Evolutionary conservation across 192 early-diverging fungal genomes (phyloP).

Genomic region (Backusella luteola): DNA sequence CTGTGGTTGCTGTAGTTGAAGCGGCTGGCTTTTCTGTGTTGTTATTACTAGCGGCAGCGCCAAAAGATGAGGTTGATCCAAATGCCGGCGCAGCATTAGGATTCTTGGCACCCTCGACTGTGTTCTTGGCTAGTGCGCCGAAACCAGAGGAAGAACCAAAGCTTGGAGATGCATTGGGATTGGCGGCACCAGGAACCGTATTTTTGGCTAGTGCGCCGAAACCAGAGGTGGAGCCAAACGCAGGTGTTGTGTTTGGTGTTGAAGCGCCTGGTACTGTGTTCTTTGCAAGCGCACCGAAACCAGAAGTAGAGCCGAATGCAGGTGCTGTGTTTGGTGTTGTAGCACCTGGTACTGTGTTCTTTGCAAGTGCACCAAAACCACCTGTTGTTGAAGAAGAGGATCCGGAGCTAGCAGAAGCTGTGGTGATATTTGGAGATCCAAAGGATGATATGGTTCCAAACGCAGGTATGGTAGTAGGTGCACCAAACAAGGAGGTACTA

Average conservation of each 20-base stretch:
- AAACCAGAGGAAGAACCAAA: conserved; percentile 20
- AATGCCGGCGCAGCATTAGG: background rate
- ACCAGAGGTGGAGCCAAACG: conserved; percentile 11
- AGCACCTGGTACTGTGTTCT: background rate
- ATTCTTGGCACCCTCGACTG: background rate
- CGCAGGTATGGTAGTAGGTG: background rate
- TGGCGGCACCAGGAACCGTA: background rate
- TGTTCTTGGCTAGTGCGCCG: conserved; percentile 2
- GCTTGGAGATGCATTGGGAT: background rate
- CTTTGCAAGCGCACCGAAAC: background rate
- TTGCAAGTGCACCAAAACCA: conserved; percentile 20
- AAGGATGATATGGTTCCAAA: background rate
- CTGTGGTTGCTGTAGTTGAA: background rate
- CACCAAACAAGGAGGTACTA: background rate
- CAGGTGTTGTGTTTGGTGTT: background rate
- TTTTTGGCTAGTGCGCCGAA: background rate
- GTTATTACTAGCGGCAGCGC: background rate
- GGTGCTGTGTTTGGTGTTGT: background rate
- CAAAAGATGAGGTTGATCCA: conserved; percentile 1
- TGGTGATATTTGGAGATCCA: background rate
- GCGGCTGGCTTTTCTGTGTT: background rate
- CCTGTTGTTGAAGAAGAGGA: conserved; percentile 1
- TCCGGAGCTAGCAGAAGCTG: conserved; percentile 1
- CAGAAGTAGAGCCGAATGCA: conserved; percentile 15
- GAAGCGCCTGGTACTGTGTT: background rate